Conservation (phyloP, 1,284 basidiomycete genomes). For the Cutaneotrichosporon cavernicola region DNA sequence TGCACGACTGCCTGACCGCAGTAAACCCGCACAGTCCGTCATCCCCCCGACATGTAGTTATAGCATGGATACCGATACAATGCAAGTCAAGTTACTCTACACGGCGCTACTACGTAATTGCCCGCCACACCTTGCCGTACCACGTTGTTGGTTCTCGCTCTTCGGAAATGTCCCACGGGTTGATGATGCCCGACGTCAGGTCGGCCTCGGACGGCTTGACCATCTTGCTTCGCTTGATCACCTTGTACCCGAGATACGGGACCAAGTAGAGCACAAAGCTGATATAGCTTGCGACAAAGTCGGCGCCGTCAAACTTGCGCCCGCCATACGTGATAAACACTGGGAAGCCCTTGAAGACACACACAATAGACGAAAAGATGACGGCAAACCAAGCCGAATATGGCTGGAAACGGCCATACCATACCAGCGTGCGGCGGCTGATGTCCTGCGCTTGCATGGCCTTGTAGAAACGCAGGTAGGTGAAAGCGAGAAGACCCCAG, state of each 20-base stretch:
- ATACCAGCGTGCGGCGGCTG: constrained; percentile 24
- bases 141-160: constrained; percentile 19
- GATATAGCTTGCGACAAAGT: constrained; percentile 29
- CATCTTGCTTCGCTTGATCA: constrained; percentile 36
- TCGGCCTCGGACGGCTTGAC: constrained; percentile 16
- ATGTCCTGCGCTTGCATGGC: constrained; percentile 36
- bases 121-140: constrained; percentile 17
- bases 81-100: background rate
- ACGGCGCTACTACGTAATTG: constrained; percentile 9
- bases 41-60: background rate
- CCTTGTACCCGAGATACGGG: constrained; percentile 60
- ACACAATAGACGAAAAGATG: constrained; percentile 28
- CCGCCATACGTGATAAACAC: constrained; percentile 27
- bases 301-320: constrained; percentile 21
- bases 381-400: constrained; percentile 33
- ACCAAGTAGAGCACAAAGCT: constrained; percentile 63
- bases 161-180: constrained; percentile 22
- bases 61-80: constrained; percentile 1
- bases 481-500: constrained; percentile 45
- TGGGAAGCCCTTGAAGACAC: constrained; percentile 35
- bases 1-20: too few relatives aligned
- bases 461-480: constrained; percentile 47
- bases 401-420: constrained; percentile 32
- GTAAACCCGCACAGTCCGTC: too few relatives aligned
- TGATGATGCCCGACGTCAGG: constrained; percentile 22